Evolutionary conservation across 805 yeast species (phyloP), one percentile per base, ranked within the genome.

Genomic region (Candida pseudofarinosa): DNA sequence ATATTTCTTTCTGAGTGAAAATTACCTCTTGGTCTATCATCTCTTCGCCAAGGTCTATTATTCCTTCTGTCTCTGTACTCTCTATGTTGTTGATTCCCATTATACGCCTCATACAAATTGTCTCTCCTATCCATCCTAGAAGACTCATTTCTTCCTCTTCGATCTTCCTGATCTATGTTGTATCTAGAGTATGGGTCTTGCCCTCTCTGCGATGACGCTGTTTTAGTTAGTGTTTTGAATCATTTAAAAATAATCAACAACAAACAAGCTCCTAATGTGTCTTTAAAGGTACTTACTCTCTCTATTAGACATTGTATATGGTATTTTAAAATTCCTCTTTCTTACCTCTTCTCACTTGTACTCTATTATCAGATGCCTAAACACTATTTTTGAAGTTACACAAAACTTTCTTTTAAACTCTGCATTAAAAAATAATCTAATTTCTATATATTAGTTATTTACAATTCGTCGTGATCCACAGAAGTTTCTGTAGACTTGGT

Each of bases 381-480:
- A 23, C 10, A 10, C 6, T 6, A 7, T 23, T 23, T 7, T 23
- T 23, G 28, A 23, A 23, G 10, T 23, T 23, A 23, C 28, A 23
- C 28, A 23, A 23, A 23, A 23, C 10, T 23, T 6, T 6, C 28
- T 23, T 23, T 10, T 23, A 7, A 23, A 23, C 10, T 23, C 28
- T 23, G 28, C 10, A 23, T 23, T 23, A 7, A 23, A 23, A 6
- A 23, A 6, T 23, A 23, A 23, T 23, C 10, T 10, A n/a, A n/a
- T 23, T 23, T 23, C 28, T 23, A 10, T 23, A 23, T 23, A 23
- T 23, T 23, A 23, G 28, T 23, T 23, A 23, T n/a, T 37, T 34
- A 46, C 35, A 46, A 44, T 35, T 46, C 49, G 30, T 46, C 49
- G 26, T 46, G 49, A 13, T 18, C 28, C 10, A 23, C 28, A 23